phyloP scores from a whole-genome alignment of 495 filamentous ascomycete species.

The Penicillium paradoxum region DNA sequence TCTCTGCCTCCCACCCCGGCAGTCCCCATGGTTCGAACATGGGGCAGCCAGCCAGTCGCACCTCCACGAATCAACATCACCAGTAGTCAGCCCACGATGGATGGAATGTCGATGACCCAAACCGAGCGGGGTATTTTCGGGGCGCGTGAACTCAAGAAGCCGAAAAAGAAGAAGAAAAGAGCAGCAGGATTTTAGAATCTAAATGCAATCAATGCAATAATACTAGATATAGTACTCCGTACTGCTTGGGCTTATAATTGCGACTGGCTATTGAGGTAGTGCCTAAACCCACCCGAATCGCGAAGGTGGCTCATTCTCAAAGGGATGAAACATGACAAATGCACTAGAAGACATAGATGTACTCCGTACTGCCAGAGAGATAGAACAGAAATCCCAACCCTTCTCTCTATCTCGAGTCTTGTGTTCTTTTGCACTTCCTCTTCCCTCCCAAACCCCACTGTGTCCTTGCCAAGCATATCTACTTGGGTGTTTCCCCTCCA shows the following conservation, averaged over 20 bases:
- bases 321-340: slow-evolving; percentile 44
- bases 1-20: slow-evolving; percentile 23
- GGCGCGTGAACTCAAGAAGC: slow-evolving; percentile 29
- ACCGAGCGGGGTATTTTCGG: slow-evolving; percentile 40
- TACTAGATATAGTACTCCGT: no score
- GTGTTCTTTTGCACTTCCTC: background rate
- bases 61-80: slow-evolving; percentile 17
- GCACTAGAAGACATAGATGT: no score
- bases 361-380: no score
- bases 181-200: slow-evolving; percentile 38
- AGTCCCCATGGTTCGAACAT: slow-evolving; percentile 21
- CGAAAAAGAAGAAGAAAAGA: slow-evolving; percentile 40
- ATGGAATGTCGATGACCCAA: slow-evolving; percentile 32
- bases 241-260: no score
- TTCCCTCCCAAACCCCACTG: background rate
- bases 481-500: background rate
- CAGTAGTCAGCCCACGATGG: slow-evolving; percentile 39
- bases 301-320: slow-evolving; percentile 11
- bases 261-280: no score
- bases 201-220: background rate
- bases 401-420: no score
- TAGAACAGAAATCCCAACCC: no score
- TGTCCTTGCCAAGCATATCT: background rate
- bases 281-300: background rate
- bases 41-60: slow-evolving; percentile 39